phyloP scores from a whole-genome alignment of 2,329 filamentous ascomycete genomes.

The Sclerotinia trifoliorum region DNA sequence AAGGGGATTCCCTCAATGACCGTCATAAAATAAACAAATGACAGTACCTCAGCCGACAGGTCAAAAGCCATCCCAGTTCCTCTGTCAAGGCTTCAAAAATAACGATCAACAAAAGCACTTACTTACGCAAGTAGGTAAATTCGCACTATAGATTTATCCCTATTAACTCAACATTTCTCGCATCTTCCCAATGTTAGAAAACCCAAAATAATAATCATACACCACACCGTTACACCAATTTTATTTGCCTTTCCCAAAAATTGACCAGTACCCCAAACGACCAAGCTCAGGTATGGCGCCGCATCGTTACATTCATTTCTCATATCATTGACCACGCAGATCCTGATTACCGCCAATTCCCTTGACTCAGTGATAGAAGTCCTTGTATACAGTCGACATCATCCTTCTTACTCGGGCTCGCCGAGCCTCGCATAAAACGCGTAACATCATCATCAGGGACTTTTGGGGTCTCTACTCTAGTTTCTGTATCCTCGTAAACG shows the following conservation, averaged over 20 bases:
- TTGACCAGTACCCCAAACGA: slow-evolving; percentile 16
- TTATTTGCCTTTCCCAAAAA: background rate
- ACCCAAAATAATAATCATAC: slow-evolving; percentile 5
- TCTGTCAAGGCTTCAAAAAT: too few species aligned
- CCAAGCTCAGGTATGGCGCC: slow-evolving; percentile 20
- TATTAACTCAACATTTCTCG: slow-evolving; percentile 14
- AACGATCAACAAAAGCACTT: background rate
- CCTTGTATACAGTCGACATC: slow-evolving; percentile 89
- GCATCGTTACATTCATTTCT: slow-evolving; percentile 22
- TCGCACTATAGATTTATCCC: background rate
- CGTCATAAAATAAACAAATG: background rate
- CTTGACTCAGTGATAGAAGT: slow-evolving; percentile 84
- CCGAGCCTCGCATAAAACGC: slow-evolving; percentile 67
- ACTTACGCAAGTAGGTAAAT: background rate
- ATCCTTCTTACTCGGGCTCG: slow-evolving; percentile 68
- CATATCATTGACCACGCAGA: background rate
- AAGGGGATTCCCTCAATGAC: background rate
- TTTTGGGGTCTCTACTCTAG: slow-evolving; percentile 23
- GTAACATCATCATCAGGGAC: slow-evolving; percentile 61
- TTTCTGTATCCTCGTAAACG: slow-evolving; percentile 54
- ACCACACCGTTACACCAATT: slow-evolving; percentile 9
- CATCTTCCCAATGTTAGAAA: background rate
- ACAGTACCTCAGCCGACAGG: background rate
- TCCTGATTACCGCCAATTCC: slow-evolving; percentile 66
- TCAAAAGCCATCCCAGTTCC: background rate